Evolutionary conservation across 495 filamentous ascomycete genomes (phyloP), one percentile per base, ranked within the genome.

Genomic region (Sordaria brevicollis): DNA sequence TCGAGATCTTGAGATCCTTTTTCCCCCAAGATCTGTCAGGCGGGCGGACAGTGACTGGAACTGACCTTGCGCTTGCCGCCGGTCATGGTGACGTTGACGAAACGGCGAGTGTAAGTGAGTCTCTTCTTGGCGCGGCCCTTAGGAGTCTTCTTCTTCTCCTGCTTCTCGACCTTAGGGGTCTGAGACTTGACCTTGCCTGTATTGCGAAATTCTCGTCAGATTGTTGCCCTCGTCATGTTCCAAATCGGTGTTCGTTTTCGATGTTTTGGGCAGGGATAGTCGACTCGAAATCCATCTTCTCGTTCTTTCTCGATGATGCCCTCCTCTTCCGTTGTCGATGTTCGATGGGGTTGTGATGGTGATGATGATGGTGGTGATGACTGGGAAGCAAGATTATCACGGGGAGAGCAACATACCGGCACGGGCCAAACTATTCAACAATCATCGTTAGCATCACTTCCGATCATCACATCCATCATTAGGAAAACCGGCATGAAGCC

Each of bases 51-150:
- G 21, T 0, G 29, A 5, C 19, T 67, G 29, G 38, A 67, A 65
- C 78, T 73, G 69, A 96, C 93, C 94, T 98, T 98, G 84, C 95
- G 88, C 94, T 99, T 99, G 83, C 95, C 95, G 83, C 95, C 95
- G 70, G 95, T 97, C 89, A 97, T 87, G 76, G 93, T 96, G 80
- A 99, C 94, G 87, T 98, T 99, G 74, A 99, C 96, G 88, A 99
- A 99, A 75, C 95, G 93, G 81, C 95, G 91, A 76, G 93, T 98
- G 88, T 99, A 99, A 74, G 86, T 87, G 77, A 97, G 90, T 78
- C 95, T 90, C 93, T 99, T 99, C 90, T 94, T 94, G 75, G 95
- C 95, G 76, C 95, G 93, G 81, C 95, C 95, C 89, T 99, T 98
- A 81, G 95, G 95, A 75, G 86, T 87, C 89, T 94, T 94, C 82